A percentile compares a stretch with the other conserved stretches of the same genome.
Conservation (phyloP, 225 moss, liverwort and hornwort species). For the Sphagnum contortum region DNA sequence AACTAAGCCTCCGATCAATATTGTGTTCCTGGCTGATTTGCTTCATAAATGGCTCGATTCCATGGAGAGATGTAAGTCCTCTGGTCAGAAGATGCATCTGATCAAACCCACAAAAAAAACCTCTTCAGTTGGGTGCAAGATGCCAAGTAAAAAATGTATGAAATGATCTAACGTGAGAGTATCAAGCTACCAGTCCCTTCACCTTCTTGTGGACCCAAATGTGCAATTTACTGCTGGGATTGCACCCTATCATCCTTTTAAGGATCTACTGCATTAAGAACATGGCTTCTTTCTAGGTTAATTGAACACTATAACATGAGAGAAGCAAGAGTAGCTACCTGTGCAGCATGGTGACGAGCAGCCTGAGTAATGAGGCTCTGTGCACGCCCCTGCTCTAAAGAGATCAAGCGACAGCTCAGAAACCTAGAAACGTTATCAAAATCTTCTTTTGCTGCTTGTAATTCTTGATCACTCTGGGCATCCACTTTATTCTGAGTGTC, state of each 20-base stretch:
- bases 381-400: constrained; percentile 55
- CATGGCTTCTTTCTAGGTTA: no score
- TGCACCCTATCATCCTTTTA: no score
- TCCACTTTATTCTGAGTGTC: constrained; percentile 3
- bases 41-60: constrained; percentile 69
- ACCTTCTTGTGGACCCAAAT: no score
- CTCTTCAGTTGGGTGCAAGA: constrained; percentile 51
- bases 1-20: constrained; percentile 48
- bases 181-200: constrained; percentile 25
- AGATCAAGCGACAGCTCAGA: constrained; percentile 44
- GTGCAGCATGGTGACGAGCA: constrained; percentile 69
- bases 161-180: no score
- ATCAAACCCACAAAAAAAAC: not conserved
- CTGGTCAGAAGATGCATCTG: constrained; percentile 68
- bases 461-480: constrained; percentile 39
- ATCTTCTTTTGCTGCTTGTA: constrained; percentile 49
- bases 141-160: constrained; percentile 44
- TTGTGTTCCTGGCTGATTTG: constrained; percentile 53
- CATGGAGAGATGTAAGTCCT: constrained; percentile 64
- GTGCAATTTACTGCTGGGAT: no score
- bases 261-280: no score
- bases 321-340: constrained; percentile 21
- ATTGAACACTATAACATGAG: no score
- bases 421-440: constrained; percentile 39
- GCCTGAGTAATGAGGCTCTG: constrained; percentile 66